These are phyloP conservation scores for Exserohilum turcica DNA, from an alignment of 2,329 filamentous ascomycete species.

Conservation along the genomic window DNA sequence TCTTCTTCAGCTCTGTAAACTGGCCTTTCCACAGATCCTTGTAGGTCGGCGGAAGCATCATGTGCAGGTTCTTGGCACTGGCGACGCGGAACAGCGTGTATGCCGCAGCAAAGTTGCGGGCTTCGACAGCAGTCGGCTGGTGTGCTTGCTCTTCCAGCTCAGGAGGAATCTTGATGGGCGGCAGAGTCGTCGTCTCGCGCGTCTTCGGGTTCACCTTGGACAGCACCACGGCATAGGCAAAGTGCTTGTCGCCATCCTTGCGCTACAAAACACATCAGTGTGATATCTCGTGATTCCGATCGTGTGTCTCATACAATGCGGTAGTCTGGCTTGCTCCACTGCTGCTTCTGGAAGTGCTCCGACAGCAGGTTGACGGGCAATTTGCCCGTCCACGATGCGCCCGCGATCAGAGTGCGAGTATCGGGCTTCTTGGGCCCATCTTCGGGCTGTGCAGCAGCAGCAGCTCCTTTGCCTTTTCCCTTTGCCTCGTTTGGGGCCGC, in stretches of 20 bases:
- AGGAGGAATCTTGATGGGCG: constrained; percentile 80
- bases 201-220: constrained; percentile 79
- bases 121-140: constrained; percentile 83
- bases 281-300: no score
- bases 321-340: constrained; percentile 94
- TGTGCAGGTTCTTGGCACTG: constrained; percentile 95
- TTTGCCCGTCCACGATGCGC: constrained; percentile 96
- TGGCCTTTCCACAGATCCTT: constrained; percentile 87
- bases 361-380: constrained; percentile 90
- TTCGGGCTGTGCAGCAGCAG: constrained; percentile 32
- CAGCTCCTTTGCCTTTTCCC: constrained; percentile 41
- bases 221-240: constrained; percentile 76
- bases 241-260: constrained; percentile 77
- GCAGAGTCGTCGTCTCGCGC: constrained; percentile 72
- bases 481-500: constrained; percentile 26
- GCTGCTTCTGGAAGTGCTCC: constrained; percentile 94
- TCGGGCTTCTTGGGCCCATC: constrained; percentile 63
- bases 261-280: constrained; percentile 50
- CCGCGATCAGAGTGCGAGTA: constrained; percentile 81
- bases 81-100: constrained; percentile 90
- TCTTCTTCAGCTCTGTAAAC: constrained; percentile 80
- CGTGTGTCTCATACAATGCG: constrained; percentile 63
- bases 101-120: constrained; percentile 88
- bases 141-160: constrained; percentile 76
- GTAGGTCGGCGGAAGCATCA: constrained; percentile 90